A percentile compares a stretch with the other conserved stretches of the same genome.
Conservation (phyloP, 2,329 filamentous ascomycete species). For the Aureobasidium namibiae region DNA sequence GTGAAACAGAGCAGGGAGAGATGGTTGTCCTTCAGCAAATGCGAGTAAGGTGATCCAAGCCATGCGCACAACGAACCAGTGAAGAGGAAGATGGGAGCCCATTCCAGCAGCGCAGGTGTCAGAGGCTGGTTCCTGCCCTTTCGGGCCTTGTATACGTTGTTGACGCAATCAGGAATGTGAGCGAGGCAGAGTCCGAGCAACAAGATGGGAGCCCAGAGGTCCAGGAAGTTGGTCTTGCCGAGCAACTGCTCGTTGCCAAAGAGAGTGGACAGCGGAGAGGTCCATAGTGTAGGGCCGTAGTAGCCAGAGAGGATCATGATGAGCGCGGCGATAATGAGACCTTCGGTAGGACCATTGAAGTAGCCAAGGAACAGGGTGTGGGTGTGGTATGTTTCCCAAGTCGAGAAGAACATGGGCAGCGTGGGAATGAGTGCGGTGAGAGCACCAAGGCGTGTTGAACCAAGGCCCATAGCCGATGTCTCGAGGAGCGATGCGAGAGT, state of each 20-base stretch:
- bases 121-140: constrained; percentile 64
- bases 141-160: constrained; percentile 75
- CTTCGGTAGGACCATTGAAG: constrained; percentile 96
- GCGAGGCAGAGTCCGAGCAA: constrained; percentile 38
- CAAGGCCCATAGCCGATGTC: constrained; percentile 86
- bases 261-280: constrained; percentile 60
- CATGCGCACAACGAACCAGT: constrained; percentile 67
- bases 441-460: constrained; percentile 72
- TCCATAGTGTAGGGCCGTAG: constrained; percentile 84
- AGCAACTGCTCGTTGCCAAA: constrained; percentile 57
- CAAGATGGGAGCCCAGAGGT: constrained; percentile 69
- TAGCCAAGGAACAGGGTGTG: constrained; percentile 94
- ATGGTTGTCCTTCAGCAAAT: constrained; percentile 72
- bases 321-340: constrained; percentile 75
- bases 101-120: constrained; percentile 80
- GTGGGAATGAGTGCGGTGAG: constrained; percentile 89
- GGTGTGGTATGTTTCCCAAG: constrained; percentile 98
- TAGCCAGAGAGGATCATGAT: constrained; percentile 83
- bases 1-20: constrained; percentile 87
- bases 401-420: constrained; percentile 98
- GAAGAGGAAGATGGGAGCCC: constrained; percentile 83
- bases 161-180: constrained; percentile 82
- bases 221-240: constrained; percentile 66
- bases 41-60: constrained; percentile 85
- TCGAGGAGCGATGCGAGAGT: constrained; percentile 86